Evolutionary conservation across 306 rosid genomes (phyloP).

Genomic region (Citrullus colocynthis): DNA sequence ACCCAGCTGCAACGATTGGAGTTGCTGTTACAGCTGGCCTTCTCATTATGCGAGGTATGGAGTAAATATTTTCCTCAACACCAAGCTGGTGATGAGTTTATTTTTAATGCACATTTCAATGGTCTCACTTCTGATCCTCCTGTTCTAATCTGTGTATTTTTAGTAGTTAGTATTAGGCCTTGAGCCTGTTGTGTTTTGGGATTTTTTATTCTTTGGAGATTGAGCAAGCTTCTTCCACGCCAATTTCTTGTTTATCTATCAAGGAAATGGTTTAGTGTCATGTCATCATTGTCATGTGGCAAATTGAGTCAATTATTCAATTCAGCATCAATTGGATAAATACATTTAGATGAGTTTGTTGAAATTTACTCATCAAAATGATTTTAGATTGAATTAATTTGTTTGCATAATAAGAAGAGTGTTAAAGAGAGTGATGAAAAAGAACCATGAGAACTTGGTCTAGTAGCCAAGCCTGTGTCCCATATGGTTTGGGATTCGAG

Average conservation of each 20-base stretch:
- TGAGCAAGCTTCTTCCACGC: background rate
- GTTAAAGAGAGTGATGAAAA: background rate
- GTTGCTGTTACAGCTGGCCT: conserved; percentile 49
- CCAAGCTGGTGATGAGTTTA: background rate
- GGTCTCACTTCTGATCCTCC: background rate
- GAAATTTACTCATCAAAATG: background rate
- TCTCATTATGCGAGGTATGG: conserved; percentile 49
- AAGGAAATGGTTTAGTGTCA: background rate
- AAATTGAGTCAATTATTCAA: background rate
- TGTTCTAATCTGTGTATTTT: background rate
- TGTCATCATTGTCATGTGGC: background rate
- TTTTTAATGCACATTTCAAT: background rate
- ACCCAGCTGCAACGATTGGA: conserved; percentile 48
- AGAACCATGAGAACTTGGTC: background rate
- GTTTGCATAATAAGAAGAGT: background rate
- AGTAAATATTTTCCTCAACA: background rate
- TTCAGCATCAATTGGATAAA: background rate
- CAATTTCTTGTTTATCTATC: background rate
- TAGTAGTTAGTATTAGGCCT: background rate
- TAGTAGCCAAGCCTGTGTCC: background rate
- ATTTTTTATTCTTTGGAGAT: background rate
- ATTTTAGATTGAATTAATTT: background rate
- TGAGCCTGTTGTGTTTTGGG: background rate
- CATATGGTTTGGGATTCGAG: background rate
- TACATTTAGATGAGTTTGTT: background rate